These are phyloP conservation scores for Mycogone perniciosa DNA, from an alignment of 2,329 filamentous ascomycete species.

Conservation along the genomic window DNA sequence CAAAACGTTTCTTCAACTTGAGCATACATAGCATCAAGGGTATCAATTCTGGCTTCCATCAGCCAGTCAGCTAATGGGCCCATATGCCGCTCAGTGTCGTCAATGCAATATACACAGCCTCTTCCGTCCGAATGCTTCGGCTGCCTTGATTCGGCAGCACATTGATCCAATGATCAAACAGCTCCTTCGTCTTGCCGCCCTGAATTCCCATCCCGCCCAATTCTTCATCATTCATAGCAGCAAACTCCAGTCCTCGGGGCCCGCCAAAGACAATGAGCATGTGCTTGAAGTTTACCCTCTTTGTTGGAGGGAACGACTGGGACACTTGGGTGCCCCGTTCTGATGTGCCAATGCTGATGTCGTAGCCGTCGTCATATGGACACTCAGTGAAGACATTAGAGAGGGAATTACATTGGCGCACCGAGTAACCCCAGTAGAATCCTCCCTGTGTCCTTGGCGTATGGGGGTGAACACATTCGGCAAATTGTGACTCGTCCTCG, in stretches of 20 bases:
- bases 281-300: constrained; percentile 54
- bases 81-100: constrained; percentile 58
- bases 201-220: constrained; percentile 56
- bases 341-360: constrained; percentile 75
- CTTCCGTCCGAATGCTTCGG: constrained; percentile 75
- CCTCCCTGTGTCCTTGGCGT: constrained; percentile 67
- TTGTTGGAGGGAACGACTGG: constrained; percentile 39
- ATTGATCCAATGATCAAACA: constrained; percentile 84
- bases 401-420: constrained; percentile 60
- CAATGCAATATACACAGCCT: constrained; percentile 72
- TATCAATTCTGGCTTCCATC: constrained; percentile 2
- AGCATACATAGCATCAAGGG: not conserved
- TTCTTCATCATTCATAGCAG: constrained; percentile 54
- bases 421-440: constrained; percentile 81
- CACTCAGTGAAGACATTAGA: constrained; percentile 73
- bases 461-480: constrained; percentile 60
- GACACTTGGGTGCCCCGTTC: constrained; percentile 59
- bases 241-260: constrained; percentile 71
- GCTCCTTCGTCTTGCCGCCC: constrained; percentile 56
- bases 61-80: constrained; percentile 25
- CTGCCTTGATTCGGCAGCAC: constrained; percentile 75
- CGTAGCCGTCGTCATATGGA: constrained; percentile 70
- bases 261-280: constrained; percentile 75
- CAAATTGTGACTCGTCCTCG: constrained; percentile 36
- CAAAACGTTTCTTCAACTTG: not conserved